Evolutionary conservation across 1,284 basidiomycete species (phyloP).

Genomic region (Pseudozyma sp.): DNA sequence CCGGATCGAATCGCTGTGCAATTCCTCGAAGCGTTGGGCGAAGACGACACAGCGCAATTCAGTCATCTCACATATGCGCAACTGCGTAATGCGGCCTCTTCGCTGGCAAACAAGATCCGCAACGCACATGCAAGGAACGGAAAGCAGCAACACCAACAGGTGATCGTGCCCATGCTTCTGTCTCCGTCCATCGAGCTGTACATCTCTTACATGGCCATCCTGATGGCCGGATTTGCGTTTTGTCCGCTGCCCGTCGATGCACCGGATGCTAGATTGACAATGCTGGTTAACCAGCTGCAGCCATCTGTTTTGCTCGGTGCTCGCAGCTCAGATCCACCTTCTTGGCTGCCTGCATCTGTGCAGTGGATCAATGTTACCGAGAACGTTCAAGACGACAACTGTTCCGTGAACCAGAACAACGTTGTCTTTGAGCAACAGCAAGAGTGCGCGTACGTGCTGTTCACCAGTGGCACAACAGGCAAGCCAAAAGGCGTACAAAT

Average conservation of each 20-base stretch:
- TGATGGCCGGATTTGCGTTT: slow-evolving; percentile 24
- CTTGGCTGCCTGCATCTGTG: slow-evolving; percentile 1
- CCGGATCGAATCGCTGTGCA: slow-evolving; percentile 9
- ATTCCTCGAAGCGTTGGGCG: not conserved
- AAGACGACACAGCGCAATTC: slow-evolving; percentile 4
- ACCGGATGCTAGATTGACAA: slow-evolving; percentile 4
- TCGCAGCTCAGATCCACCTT: slow-evolving; percentile 1
- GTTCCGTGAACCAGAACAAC: not conserved
- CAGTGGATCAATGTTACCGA: slow-evolving; percentile 20
- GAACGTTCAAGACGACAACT: not conserved
- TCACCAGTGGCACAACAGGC: slow-evolving; percentile 11
- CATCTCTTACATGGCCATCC: slow-evolving; percentile 19
- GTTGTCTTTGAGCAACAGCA: not conserved
- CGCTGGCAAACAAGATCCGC: slow-evolving; percentile 7
- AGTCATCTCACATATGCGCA: not conserved
- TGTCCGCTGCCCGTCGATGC: slow-evolving; percentile 22
- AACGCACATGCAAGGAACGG: not conserved
- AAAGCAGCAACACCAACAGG: slow-evolving; percentile 1
- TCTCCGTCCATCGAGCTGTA: slow-evolving; percentile 20
- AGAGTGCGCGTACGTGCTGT: slow-evolving; percentile 19
- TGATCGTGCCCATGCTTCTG: slow-evolving; percentile 22
- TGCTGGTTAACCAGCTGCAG: slow-evolving; percentile 10
- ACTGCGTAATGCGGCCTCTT: not conserved
- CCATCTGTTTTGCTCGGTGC: slow-evolving; percentile 7
- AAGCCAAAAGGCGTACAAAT: slow-evolving; percentile 24